These are phyloP conservation scores for Paraphaeosphaeria sporulosa DNA, from an alignment of 2,329 filamentous ascomycete genomes.

Conservation along the genomic window DNA sequence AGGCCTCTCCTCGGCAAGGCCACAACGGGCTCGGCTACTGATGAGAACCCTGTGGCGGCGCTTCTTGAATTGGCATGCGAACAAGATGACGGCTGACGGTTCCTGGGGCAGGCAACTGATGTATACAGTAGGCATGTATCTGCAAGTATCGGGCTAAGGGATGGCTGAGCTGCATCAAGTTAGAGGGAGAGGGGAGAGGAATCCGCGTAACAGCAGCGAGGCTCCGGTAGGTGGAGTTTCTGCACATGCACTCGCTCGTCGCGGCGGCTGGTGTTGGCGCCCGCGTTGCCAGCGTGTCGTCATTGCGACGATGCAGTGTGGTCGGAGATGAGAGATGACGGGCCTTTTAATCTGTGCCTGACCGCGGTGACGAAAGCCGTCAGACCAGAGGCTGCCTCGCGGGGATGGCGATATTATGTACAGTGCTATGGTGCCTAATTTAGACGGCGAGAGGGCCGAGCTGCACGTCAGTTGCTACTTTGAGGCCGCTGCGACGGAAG, in stretches of 20 bases:
- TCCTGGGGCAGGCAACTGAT: background rate
- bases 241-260: background rate
- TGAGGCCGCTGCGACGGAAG: conserved; percentile 3
- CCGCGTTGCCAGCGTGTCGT: conserved; percentile 8
- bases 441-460: conserved; percentile 16
- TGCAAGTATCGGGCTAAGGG: conserved; percentile 16
- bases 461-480: conserved; percentile 1
- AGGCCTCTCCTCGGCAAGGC: conserved; percentile 3
- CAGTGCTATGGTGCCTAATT: conserved; percentile 23
- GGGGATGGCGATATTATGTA: conserved; percentile 14
- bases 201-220: conserved; percentile 8
- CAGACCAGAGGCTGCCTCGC: conserved; percentile 16
- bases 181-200: conserved; percentile 1
- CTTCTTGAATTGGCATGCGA: background rate
- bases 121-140: background rate
- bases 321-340: conserved; percentile 13
- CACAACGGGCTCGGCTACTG: conserved; percentile 1
- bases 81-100: conserved; percentile 14
- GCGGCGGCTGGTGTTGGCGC: background rate
- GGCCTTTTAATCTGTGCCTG: conserved; percentile 10
- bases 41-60: conserved; percentile 5
- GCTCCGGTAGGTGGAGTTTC: conserved; percentile 20
- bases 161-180: conserved; percentile 10
- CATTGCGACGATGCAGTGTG: background rate
- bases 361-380: background rate